A percentile compares a stretch with the other conserved stretches of the same genome.
These are phyloP conservation scores for Sarocladiaceae sp. DNA, from an alignment of 2,329 filamentous ascomycete species.

Conservation along the genomic window DNA sequence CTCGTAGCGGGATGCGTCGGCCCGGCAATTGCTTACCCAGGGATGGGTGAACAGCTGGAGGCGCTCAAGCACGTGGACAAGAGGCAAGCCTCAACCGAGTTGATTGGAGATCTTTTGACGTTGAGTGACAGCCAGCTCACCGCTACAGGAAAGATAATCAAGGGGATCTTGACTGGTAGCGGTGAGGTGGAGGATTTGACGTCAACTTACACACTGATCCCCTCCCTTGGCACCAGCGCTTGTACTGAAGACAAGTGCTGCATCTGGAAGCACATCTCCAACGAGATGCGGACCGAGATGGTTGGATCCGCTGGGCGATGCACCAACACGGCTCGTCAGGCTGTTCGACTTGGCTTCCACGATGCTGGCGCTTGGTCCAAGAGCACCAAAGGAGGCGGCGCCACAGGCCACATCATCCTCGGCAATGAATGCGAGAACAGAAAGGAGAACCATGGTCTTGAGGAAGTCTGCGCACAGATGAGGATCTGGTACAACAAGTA, in stretches of 20 bases:
- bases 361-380: slow-evolving; percentile 37
- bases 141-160: slow-evolving; percentile 3
- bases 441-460: slow-evolving; percentile 37
- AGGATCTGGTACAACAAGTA: slow-evolving; percentile 30
- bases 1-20: background rate
- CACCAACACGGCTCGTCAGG: slow-evolving; percentile 32
- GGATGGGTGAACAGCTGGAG: slow-evolving; percentile 1
- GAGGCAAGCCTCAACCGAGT: background rate
- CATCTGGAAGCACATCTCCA: slow-evolving; percentile 32
- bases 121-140: slow-evolving; percentile 7
- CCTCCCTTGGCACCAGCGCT: slow-evolving; percentile 12
- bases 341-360: slow-evolving; percentile 39
- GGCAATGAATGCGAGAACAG: slow-evolving; percentile 25
- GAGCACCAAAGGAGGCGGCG: slow-evolving; percentile 27
- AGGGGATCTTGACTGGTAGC: background rate
- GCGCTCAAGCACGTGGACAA: background rate
- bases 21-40: slow-evolving; percentile 5
- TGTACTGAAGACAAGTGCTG: slow-evolving; percentile 32
- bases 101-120: slow-evolving; percentile 5
- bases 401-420: slow-evolving; percentile 34
- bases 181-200: slow-evolving; percentile 3
- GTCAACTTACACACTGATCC: slow-evolving; percentile 2
- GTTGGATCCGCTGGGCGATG: slow-evolving; percentile 28
- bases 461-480: slow-evolving; percentile 31
- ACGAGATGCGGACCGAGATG: slow-evolving; percentile 28